phyloP scores from a whole-genome alignment of 129 eudicot genomes.

The Escallonia herrerae region DNA sequence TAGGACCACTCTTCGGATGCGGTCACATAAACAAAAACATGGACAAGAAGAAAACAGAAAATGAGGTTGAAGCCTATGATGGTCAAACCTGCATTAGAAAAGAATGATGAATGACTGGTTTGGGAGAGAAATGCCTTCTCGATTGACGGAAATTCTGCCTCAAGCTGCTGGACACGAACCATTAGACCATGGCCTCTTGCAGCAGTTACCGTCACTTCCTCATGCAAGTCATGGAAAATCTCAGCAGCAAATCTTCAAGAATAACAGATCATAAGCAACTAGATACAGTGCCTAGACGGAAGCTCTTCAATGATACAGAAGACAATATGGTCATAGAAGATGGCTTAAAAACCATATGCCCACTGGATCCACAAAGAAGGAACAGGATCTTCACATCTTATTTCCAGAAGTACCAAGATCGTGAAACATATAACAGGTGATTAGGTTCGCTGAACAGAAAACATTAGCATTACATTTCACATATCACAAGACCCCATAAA shows the following conservation, averaged over 20 bases:
- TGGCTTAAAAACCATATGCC: too few species aligned
- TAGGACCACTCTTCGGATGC: not conserved
- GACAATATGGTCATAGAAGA: too few species aligned
- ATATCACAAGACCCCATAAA: too few species aligned
- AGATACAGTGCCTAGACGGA: not conserved
- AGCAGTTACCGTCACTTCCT: conserved; percentile 86
- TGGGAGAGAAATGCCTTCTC: conserved; percentile 84
- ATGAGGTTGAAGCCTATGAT: conserved; percentile 2
- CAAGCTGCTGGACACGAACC: conserved; percentile 79
- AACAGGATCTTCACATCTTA: too few species aligned
- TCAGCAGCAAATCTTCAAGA: conserved; percentile 90
- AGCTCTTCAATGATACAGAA: not conserved
- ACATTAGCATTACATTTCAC: too few species aligned
- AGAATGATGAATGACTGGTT: conserved; percentile 56
- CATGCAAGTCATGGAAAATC: conserved; percentile 89
- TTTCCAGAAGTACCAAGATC: too few species aligned
- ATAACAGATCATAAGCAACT: conserved; percentile 18
- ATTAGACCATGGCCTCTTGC: conserved; percentile 75
- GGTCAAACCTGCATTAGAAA: conserved; percentile 52
- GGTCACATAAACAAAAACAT: not conserved
- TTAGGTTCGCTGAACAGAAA: too few species aligned
- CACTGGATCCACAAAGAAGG: too few species aligned
- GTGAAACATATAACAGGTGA: too few species aligned
- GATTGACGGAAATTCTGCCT: conserved; percentile 62
- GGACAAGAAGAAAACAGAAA: conserved; percentile 13